Conservation (phyloP, 306 rosid species). For the Gastrolobium bilobum region DNA sequence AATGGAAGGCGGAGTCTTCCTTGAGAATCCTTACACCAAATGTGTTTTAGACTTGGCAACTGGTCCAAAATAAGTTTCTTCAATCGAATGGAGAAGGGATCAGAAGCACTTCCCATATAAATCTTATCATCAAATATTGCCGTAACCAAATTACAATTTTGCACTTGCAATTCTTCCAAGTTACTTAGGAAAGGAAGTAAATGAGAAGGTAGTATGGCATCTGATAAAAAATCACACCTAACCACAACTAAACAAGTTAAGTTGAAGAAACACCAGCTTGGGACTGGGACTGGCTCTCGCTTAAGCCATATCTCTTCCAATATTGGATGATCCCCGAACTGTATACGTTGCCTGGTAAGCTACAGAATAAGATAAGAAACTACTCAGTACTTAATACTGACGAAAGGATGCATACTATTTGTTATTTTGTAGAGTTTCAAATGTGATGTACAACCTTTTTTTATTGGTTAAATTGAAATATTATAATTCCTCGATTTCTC, state of each 20-base stretch:
- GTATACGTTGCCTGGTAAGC: not conserved
- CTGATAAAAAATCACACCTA: not conserved
- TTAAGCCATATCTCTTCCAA: not conserved
- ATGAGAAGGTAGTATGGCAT: not conserved
- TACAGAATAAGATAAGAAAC: not conserved
- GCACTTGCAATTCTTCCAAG: not conserved
- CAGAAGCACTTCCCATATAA: no score
- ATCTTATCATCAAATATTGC: not conserved
- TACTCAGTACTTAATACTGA: no score
- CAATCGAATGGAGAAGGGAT: no score
- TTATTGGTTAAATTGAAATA: no score
- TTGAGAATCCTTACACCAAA: constrained; percentile 10
- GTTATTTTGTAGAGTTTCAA: no score
- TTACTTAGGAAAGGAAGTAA: not conserved
- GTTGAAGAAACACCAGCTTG: not conserved
- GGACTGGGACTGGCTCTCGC: not conserved
- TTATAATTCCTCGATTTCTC: no score
- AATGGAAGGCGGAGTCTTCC: not conserved
- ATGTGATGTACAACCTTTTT: no score
- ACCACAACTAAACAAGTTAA: not conserved
- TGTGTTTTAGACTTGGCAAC: not conserved
- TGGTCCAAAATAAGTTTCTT: not conserved
- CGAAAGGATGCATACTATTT: no score
- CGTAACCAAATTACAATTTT: not conserved
- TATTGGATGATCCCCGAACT: no score